phyloP scores from a whole-genome alignment of 1,139 yeast species.

The Hemisphaericaspora xylofermentans region DNA sequence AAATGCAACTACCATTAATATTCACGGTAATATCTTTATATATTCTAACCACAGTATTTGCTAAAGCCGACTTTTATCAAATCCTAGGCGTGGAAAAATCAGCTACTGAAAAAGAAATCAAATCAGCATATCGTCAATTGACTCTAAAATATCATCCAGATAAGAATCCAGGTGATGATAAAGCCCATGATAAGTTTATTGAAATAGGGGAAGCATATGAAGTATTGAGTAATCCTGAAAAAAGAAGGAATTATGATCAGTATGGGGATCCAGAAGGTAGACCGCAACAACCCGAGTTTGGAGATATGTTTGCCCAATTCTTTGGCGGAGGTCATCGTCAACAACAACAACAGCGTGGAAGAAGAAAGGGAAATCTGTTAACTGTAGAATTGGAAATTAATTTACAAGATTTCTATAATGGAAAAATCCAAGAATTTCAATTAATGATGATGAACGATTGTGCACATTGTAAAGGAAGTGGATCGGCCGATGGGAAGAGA shows the following conservation, averaged over 20 bases:
- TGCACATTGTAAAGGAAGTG: conserved; percentile 76
- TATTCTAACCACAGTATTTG: conserved; percentile 9
- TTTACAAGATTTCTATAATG: conserved; percentile 67
- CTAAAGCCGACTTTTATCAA: conserved; percentile 31
- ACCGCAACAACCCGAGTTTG: conserved; percentile 38
- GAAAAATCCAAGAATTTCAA: conserved; percentile 60
- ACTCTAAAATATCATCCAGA: conserved; percentile 94
- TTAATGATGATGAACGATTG: conserved; percentile 75
- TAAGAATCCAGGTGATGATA: conserved; percentile 72
- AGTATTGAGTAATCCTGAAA: conserved; percentile 72
- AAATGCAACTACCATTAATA: conserved; percentile 7
- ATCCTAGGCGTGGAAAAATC: conserved; percentile 65
- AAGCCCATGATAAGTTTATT: conserved; percentile 81
- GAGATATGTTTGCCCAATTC: conserved; percentile 68
- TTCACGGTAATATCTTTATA: conserved; percentile 10
- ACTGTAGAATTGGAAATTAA: conserved; percentile 56
- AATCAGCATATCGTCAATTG: conserved; percentile 79
- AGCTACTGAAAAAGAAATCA: conserved; percentile 81
- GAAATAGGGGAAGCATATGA: conserved; percentile 95
- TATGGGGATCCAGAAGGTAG: conserved; percentile 83
- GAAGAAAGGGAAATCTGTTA: conserved; percentile 64
- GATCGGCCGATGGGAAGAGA: conserved; percentile 73
- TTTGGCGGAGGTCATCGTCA: conserved; percentile 51
- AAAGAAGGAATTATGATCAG: conserved; percentile 69
- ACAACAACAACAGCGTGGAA: conserved; percentile 27